Evolutionary conservation across 1,139 yeast species (phyloP).

Genomic region (Meyerozyma sp.): DNA sequence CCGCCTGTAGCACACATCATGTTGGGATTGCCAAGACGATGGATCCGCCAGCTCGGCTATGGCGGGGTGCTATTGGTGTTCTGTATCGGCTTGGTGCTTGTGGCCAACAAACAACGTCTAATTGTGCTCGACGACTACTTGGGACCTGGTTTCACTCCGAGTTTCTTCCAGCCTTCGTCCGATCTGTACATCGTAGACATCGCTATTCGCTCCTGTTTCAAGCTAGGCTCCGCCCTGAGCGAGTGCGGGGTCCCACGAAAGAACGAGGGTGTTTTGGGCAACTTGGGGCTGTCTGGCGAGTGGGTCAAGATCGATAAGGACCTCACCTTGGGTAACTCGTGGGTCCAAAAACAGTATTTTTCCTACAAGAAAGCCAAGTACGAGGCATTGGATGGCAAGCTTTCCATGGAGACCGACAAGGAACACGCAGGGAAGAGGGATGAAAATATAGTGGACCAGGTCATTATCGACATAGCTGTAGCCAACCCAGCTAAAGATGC

Average conservation of each 20-base stretch:
- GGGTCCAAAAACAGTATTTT: slow-evolving; percentile 27
- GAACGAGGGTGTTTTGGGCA: slow-evolving; percentile 25
- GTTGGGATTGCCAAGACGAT: slow-evolving; percentile 11
- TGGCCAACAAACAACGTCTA: slow-evolving; percentile 29
- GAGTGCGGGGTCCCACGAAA: slow-evolving; percentile 30
- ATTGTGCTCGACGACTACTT: slow-evolving; percentile 25
- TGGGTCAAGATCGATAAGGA: slow-evolving; percentile 38
- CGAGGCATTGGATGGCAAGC: slow-evolving; percentile 13
- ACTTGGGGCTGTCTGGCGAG: slow-evolving; percentile 22
- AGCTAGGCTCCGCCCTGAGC: slow-evolving; percentile 17
- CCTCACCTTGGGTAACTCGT: slow-evolving; percentile 28
- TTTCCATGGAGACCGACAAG: slow-evolving; percentile 4
- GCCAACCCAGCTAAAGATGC: slow-evolving; percentile 21
- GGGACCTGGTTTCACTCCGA: slow-evolving; percentile 28
- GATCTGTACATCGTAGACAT: slow-evolving; percentile 35
- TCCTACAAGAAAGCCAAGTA: slow-evolving; percentile 27
- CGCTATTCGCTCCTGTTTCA: slow-evolving; percentile 26
- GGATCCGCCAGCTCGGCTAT: slow-evolving; percentile 21
- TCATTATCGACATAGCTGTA: slow-evolving; percentile 36
- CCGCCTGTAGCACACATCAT: slow-evolving; percentile 1
- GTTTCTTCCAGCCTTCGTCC: slow-evolving; percentile 37
- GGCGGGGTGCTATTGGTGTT: slow-evolving; percentile 12
- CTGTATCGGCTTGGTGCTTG: slow-evolving; percentile 17
- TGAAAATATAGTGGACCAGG: slow-evolving; percentile 12
- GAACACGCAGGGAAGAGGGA: slow-evolving; percentile 7